phyloP scores from a whole-genome alignment of 83 land plant genomes.

The Picea abies region DNA sequence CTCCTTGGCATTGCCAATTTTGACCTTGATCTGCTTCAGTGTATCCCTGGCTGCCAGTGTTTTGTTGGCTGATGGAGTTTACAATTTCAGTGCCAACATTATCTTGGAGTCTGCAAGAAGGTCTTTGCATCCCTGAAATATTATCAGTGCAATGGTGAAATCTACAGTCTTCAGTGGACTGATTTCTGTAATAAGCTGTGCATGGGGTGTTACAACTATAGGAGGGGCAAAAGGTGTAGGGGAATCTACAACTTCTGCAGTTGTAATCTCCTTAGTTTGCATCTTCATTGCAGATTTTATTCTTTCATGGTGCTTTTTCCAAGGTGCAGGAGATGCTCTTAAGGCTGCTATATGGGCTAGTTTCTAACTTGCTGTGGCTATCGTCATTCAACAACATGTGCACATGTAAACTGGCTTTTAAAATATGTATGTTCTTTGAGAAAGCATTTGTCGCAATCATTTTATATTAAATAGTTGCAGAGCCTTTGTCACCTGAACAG shows the following conservation, averaged over 20 bases:
- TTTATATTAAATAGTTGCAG: background rate
- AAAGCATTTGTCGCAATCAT: background rate
- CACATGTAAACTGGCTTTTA: background rate
- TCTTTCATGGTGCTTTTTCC: slow-evolving; percentile 90
- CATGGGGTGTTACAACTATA: no score
- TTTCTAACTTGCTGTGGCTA: background rate
- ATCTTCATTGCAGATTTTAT: slow-evolving; percentile 93
- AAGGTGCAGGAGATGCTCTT: slow-evolving; percentile 95
- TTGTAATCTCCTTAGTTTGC: slow-evolving; percentile 91
- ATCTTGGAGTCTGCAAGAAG: no score
- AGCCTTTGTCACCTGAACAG: background rate
- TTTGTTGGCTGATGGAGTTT: slow-evolving; percentile 85
- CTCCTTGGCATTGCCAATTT: slow-evolving; percentile 75
- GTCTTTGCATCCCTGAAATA: no score
- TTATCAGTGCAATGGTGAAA: no score
- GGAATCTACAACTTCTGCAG: slow-evolving; percentile 34
- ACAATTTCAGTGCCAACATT: slow-evolving; percentile 20
- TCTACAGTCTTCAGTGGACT: no score
- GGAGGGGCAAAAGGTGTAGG: no score
- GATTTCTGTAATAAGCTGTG: no score
- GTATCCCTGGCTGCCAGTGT: slow-evolving; percentile 92
- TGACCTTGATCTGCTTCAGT: slow-evolving; percentile 83
- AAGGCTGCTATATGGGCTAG: slow-evolving; percentile 75
- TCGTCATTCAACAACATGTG: background rate
- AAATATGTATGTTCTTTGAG: background rate